These are phyloP conservation scores for Dillenia turbinata DNA, from an alignment of 164 flowering plant species.

Conservation along the genomic window DNA sequence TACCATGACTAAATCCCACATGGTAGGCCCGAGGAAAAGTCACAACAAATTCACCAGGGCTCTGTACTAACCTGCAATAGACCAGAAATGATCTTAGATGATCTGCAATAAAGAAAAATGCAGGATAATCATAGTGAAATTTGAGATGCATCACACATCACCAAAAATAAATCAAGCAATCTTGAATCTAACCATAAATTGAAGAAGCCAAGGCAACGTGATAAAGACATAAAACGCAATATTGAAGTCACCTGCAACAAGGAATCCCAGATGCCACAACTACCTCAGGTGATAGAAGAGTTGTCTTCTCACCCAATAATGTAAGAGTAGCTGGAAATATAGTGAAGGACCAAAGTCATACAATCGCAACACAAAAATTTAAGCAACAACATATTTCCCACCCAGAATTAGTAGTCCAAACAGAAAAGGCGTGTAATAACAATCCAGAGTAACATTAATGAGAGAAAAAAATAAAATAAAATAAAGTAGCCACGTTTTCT, in stretches of 20 bases:
- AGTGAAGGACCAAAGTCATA: constrained; percentile 23
- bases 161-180: constrained; percentile 1
- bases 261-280: constrained; percentile 85
- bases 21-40: constrained; percentile 99
- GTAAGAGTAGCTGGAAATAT: constrained; percentile 74
- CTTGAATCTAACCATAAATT: neutral
- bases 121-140: constrained; percentile 4
- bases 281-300: constrained; percentile 84
- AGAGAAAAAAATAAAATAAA: too few species aligned
- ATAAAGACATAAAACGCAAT: neutral
- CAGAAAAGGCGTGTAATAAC: too few species aligned
- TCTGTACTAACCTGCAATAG: constrained; percentile 73
- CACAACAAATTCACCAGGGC: constrained; percentile 99
- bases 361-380: neutral
- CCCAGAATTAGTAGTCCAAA: too few species aligned
- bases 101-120: constrained; percentile 13
- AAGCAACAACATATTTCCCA: neutral
- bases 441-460: too few species aligned
- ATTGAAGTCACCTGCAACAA: constrained; percentile 75
- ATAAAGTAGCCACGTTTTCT: too few species aligned
- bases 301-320: constrained; percentile 92
- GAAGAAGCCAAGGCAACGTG: neutral
- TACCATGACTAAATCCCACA: constrained; percentile 99
- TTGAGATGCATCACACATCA: neutral
- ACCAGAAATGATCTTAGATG: constrained; percentile 17